Conservation (phyloP, 2,329 filamentous ascomycete species). For the Penicillium sp. region DNA sequence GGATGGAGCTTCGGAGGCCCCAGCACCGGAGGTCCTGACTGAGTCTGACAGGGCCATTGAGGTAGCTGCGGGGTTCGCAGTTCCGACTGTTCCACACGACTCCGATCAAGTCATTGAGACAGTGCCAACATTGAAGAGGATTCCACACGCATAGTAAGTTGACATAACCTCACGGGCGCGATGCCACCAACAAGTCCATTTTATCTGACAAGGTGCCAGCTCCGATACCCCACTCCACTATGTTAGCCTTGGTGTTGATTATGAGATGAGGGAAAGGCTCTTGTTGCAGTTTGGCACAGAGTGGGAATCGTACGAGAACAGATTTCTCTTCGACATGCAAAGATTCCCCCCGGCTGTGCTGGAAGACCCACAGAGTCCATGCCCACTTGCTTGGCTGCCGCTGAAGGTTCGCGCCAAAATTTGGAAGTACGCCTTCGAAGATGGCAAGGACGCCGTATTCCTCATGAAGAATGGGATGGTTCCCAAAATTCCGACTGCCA, state of each 20-base stretch:
- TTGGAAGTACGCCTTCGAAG: neutral
- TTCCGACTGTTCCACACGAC: too few species aligned
- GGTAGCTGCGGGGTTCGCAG: neutral
- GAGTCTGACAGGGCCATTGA: neutral
- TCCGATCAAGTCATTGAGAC: neutral
- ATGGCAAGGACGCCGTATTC: neutral
- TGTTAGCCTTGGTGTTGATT: neutral
- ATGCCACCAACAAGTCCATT: neutral
- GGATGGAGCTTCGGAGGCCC: neutral
- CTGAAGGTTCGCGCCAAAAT: neutral
- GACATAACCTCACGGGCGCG: neutral
- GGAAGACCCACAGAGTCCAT: neutral
- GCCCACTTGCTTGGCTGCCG: neutral
- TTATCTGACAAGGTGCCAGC: neutral
- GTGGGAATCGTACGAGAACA: neutral
- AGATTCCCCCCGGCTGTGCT: neutral
- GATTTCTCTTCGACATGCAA: neutral
- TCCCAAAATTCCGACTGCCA: neutral
- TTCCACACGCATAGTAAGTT: neutral
- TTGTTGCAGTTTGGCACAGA: neutral
- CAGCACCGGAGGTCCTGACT: neutral
- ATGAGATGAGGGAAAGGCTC: too few species aligned
- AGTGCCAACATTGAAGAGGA: neutral
- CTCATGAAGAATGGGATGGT: neutral
- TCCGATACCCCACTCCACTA: neutral